Evolutionary conservation across 2,329 filamentous ascomycete species (phyloP).

Genomic region (Pyrenophora seminiperda): DNA sequence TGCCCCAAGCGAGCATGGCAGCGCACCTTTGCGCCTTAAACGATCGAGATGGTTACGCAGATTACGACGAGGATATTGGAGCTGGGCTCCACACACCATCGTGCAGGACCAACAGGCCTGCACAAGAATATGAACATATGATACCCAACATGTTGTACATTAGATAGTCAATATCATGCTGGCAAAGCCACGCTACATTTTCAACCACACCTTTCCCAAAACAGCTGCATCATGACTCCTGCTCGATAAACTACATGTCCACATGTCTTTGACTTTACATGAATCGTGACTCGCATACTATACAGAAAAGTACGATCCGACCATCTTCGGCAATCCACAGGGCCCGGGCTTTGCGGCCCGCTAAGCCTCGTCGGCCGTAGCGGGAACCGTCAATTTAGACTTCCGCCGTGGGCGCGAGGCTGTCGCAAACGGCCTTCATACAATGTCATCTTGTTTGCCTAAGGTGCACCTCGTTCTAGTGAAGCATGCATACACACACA

Average conservation of each 20-base stretch:
- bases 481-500: not conserved
- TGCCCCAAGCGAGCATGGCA: not conserved
- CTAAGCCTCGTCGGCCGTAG: conserved; percentile 3
- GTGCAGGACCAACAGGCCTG: conserved; percentile 13
- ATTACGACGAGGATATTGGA: conserved; percentile 1
- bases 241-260: not conserved
- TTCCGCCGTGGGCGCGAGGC: not conserved
- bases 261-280: too few relatives aligned
- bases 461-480: too few relatives aligned
- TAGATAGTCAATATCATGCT: conserved; percentile 3
- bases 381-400: conserved; percentile 1
- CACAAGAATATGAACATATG: not conserved
- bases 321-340: conserved; percentile 10
- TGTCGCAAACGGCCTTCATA: not conserved
- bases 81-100: conserved; percentile 10
- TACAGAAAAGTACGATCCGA: conserved; percentile 4
- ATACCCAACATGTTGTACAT: conserved; percentile 10
- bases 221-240: not conserved
- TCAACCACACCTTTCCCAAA: not conserved
- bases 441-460: too few relatives aligned
- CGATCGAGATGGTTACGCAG: not conserved
- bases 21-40: conserved; percentile 3
- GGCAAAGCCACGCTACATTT: not conserved
- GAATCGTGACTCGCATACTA: not conserved
- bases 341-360: not conserved